These are phyloP conservation scores for Aspergillus udagawae DNA, from an alignment of 2,329 filamentous ascomycete genomes.

Conservation along the genomic window DNA sequence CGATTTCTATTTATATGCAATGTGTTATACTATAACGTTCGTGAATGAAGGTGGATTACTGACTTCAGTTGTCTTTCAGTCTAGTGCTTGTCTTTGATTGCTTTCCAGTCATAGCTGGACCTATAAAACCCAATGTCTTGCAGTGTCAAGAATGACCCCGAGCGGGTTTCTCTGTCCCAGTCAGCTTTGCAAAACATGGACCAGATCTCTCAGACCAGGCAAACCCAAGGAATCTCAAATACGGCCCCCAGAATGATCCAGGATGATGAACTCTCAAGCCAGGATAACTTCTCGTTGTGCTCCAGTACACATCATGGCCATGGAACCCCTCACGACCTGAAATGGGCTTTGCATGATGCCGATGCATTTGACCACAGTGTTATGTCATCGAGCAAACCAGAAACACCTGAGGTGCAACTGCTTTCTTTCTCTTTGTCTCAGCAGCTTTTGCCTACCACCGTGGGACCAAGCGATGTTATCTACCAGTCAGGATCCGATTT, in stretches of 20 bases:
- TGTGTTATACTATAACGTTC: constrained; percentile 9
- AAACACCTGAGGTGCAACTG: constrained; percentile 40
- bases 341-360: constrained; percentile 37
- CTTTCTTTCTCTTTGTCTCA: constrained; percentile 41
- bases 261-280: constrained; percentile 42
- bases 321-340: constrained; percentile 34
- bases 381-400: constrained; percentile 32
- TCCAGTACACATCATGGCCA: constrained; percentile 34
- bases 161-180: constrained; percentile 34
- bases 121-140: constrained; percentile 34
- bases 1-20: constrained; percentile 5
- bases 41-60: constrained; percentile 26
- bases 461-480: constrained; percentile 37
- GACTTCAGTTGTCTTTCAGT: constrained; percentile 22
- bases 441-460: constrained; percentile 35
- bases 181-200: constrained; percentile 28
- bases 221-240: constrained; percentile 35
- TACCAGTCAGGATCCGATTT: constrained; percentile 37
- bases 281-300: constrained; percentile 40
- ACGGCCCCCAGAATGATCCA: constrained; percentile 37
- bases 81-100: constrained; percentile 26
- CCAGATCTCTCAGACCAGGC: constrained; percentile 33
- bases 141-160: constrained; percentile 34
- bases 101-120: constrained; percentile 14
- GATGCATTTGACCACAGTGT: constrained; percentile 37